A percentile compares a stretch with the other conserved stretches of the same genome.
Conservation (phyloP, 208 protist genomes). For the Balamuthia mandrillaris region DNA sequence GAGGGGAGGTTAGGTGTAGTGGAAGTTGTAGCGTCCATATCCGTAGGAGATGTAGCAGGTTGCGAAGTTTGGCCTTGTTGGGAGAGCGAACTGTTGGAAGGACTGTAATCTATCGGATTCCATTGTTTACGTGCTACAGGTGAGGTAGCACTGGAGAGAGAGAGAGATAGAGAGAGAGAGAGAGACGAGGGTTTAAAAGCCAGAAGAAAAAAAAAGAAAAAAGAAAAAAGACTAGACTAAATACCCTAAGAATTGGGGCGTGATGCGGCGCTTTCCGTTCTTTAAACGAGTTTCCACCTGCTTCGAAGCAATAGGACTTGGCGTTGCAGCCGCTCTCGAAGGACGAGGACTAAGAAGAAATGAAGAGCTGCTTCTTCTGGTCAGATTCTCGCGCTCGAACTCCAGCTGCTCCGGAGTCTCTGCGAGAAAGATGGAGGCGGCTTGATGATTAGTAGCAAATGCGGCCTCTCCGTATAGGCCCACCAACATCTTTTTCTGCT, state of each 20-base stretch:
- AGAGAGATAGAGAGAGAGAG: neutral
- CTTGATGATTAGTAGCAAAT: neutral
- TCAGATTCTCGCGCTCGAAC: neutral
- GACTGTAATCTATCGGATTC: neutral
- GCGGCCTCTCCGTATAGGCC: neutral
- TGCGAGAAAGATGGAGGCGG: too few relatives aligned
- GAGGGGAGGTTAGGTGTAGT: too few relatives aligned
- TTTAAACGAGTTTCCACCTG: conserved; percentile 1
- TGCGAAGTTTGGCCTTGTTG: too few relatives aligned
- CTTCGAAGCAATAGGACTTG: neutral
- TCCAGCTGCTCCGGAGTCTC: too few relatives aligned
- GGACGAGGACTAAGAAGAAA: neutral
- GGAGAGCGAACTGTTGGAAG: neutral
- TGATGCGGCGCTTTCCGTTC: conserved; percentile 15
- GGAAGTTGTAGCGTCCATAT: too few relatives aligned
- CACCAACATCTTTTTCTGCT: conserved; percentile 8
- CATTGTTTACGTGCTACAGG: neutral
- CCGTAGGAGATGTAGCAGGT: too few relatives aligned
- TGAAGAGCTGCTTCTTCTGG: neutral
- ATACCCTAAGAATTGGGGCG: conserved; percentile 7
- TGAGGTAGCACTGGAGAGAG: neutral
- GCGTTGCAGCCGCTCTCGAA: neutral
- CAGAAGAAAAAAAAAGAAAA: too few relatives aligned
- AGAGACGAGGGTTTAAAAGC: neutral
- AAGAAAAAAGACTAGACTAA: neutral